Conservation (phyloP, 2,329 filamentous ascomycete species). For the Hypoxylon sp. region DNA sequence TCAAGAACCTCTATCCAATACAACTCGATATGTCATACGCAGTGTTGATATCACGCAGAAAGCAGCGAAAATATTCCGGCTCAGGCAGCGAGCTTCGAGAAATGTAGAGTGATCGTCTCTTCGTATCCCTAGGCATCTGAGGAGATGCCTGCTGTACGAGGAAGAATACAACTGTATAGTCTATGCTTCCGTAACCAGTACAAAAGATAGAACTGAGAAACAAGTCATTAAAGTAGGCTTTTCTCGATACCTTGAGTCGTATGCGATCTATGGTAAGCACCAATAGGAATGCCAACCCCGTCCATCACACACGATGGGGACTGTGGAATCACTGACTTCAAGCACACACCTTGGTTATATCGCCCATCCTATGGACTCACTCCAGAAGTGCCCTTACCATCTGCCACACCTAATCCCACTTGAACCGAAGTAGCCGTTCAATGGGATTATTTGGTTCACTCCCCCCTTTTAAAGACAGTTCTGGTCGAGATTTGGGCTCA, state of each 20-base stretch:
- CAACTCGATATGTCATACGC: conserved; percentile 25
- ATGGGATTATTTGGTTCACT: conserved; percentile 7
- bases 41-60: conserved; percentile 19
- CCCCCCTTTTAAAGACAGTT: conserved; percentile 14
- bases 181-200: conserved; percentile 4
- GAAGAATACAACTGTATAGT: conserved; percentile 5
- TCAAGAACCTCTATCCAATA: conserved; percentile 24
- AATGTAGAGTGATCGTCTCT: conserved; percentile 1
- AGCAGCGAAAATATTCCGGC: conserved; percentile 19
- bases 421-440: conserved; percentile 14
- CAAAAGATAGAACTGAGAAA: conserved; percentile 1
- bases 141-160: conserved; percentile 11
- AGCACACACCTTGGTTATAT: conserved; percentile 24
- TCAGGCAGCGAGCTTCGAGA: conserved; percentile 6
- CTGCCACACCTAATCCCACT: conserved; percentile 33
- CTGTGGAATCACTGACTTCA: conserved; percentile 5
- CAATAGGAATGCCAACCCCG: conserved; percentile 6
- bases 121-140: conserved; percentile 7
- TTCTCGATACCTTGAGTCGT: conserved; percentile 8
- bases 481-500: conserved; percentile 14
- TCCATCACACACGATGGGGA: conserved; percentile 14
- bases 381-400: conserved; percentile 11
- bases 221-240: neutral
- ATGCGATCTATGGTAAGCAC: conserved; percentile 13
- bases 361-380: conserved; percentile 18